Percentiles rank a stretch among this genome's conserved stretches.
These are phyloP conservation scores for Globisporangium canariense DNA, from an alignment of 352 stramenopile genomes.

Conservation along the genomic window DNA sequence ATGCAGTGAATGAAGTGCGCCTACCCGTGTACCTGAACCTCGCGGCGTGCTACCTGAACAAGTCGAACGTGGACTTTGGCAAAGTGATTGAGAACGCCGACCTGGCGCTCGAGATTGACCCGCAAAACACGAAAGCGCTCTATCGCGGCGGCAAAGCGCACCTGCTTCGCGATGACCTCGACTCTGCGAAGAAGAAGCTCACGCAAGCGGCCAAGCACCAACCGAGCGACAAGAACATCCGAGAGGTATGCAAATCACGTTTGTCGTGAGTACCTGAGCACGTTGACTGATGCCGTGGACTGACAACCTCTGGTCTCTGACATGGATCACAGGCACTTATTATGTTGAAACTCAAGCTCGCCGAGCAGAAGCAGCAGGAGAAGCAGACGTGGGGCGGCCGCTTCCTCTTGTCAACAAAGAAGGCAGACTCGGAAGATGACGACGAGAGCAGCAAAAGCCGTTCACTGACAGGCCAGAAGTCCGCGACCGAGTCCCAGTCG, in stretches of 20 bases:
- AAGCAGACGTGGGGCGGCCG: slow-evolving; percentile 70
- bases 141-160: slow-evolving; percentile 72
- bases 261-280: neutral
- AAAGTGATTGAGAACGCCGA: slow-evolving; percentile 72
- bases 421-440: slow-evolving; percentile 22
- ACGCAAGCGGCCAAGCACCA: slow-evolving; percentile 52
- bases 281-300: neutral
- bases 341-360: slow-evolving; percentile 40
- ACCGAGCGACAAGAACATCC: slow-evolving; percentile 70
- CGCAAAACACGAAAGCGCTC: slow-evolving; percentile 78
- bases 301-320: neutral
- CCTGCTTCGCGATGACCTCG: slow-evolving; percentile 52
- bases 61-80: slow-evolving; percentile 26
- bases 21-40: slow-evolving; percentile 81
- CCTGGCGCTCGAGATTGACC: slow-evolving; percentile 67
- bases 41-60: slow-evolving; percentile 62
- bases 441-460: neutral
- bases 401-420: slow-evolving; percentile 23
- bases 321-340: slow-evolving; percentile 30
- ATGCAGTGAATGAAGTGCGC: slow-evolving; percentile 66
- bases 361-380: slow-evolving; percentile 53
- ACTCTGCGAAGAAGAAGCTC: slow-evolving; percentile 60
- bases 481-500: slow-evolving; percentile 9
- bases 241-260: slow-evolving; percentile 29
- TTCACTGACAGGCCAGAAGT: neutral